phyloP scores from a whole-genome alignment of 2,329 filamentous ascomycete genomes.

The Fonsecaea erecta region DNA sequence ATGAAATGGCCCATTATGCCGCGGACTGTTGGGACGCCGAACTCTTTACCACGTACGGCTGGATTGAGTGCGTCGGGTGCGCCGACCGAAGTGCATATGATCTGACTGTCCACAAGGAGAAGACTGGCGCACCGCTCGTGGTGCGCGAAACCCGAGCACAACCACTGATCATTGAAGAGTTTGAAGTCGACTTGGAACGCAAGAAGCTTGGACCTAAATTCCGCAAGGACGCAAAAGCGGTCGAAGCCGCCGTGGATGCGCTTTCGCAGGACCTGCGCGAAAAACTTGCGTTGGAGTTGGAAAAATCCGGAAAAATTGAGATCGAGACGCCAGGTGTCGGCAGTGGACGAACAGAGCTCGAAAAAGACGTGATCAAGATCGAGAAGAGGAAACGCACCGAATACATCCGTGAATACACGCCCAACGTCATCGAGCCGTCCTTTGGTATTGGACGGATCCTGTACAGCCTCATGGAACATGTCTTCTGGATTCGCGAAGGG shows the following conservation, averaged over 20 bases:
- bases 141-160: slow-evolving; percentile 81
- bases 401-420: slow-evolving; percentile 86
- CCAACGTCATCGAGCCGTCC: slow-evolving; percentile 95
- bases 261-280: slow-evolving; percentile 81
- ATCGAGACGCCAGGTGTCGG: slow-evolving; percentile 72
- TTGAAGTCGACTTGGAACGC: slow-evolving; percentile 84
- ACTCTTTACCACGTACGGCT: slow-evolving; percentile 86
- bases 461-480: slow-evolving; percentile 91
- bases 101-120: slow-evolving; percentile 87
- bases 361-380: slow-evolving; percentile 78
- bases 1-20: slow-evolving; percentile 92
- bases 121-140: slow-evolving; percentile 82
- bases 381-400: slow-evolving; percentile 82
- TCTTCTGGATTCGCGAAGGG: slow-evolving; percentile 86
- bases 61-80: slow-evolving; percentile 98
- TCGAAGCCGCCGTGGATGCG: slow-evolving; percentile 77
- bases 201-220: slow-evolving; percentile 95
- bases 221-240: slow-evolving; percentile 88
- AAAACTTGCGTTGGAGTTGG: slow-evolving; percentile 74
- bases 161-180: slow-evolving; percentile 82
- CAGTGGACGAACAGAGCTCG: slow-evolving; percentile 76
- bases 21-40: slow-evolving; percentile 98
- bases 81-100: slow-evolving; percentile 96
- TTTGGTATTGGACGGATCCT: slow-evolving; percentile 96
- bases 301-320: slow-evolving; percentile 73